Evolutionary conservation across 1,284 basidiomycete genomes (phyloP).

Genomic region (Sanghuangporus baumii): DNA sequence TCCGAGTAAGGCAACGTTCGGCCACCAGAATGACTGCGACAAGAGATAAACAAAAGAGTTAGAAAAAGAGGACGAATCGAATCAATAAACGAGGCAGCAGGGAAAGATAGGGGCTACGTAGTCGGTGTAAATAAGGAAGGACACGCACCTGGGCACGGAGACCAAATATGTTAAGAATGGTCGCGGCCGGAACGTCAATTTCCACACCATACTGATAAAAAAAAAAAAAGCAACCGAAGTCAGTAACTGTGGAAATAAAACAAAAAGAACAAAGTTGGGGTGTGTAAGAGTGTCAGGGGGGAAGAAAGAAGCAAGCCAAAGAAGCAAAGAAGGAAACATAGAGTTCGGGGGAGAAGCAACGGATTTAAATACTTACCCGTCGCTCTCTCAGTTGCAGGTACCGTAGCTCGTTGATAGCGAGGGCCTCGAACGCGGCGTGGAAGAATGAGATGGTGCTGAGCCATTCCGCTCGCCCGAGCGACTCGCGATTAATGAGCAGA

Average conservation of each 20-base stretch:
- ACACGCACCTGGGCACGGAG: conserved; percentile 69
- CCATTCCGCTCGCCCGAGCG: conserved; percentile 75
- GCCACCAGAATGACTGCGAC: conserved; percentile 92
- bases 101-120: background rate
- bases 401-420: conserved; percentile 92
- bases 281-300: conserved; percentile 8
- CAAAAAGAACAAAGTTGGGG: background rate
- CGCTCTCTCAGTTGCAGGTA: conserved; percentile 91
- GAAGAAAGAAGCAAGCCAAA: background rate
- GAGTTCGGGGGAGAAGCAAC: conserved; percentile 16
- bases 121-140: background rate
- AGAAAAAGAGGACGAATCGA: background rate
- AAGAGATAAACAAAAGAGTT: background rate
- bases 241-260: background rate
- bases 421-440: conserved; percentile 96
- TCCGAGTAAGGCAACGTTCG: conserved; percentile 76
- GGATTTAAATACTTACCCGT: conserved; percentile 48
- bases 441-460: conserved; percentile 92
- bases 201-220: conserved; percentile 79
- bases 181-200: conserved; percentile 89
- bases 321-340: background rate
- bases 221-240: background rate
- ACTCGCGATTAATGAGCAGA: conserved; percentile 89
- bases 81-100: background rate
- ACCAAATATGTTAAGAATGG: conserved; percentile 87